These are phyloP conservation scores for Euphorbia celastroides DNA, from an alignment of 441 rosid genomes.

Conservation along the genomic window DNA sequence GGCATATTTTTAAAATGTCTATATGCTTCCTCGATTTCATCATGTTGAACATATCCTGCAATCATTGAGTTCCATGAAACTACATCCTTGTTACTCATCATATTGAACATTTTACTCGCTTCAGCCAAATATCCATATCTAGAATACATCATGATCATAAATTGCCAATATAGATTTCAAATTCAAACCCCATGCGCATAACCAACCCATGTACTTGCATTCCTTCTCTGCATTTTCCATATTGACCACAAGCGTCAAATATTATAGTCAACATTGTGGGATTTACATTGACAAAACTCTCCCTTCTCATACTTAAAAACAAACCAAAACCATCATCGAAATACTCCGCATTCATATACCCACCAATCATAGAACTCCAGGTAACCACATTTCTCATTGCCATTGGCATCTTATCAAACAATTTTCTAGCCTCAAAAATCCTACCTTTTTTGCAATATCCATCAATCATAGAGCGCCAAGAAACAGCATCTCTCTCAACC, in stretches of 20 bases:
- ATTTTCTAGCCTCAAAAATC: constrained; percentile 40
- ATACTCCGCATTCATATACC: constrained; percentile 51
- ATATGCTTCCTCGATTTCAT: constrained; percentile 42
- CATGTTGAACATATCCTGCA: constrained; percentile 43
- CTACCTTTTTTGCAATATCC: constrained; percentile 62
- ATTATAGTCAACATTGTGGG: constrained; percentile 49
- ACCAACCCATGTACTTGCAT: constrained; percentile 55
- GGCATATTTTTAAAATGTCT: constrained; percentile 56
- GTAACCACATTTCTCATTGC: constrained; percentile 57
- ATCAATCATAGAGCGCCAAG: constrained; percentile 67
- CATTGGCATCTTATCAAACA: constrained; percentile 52
- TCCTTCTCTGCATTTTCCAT: constrained; percentile 39
- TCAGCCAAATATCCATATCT: constrained; percentile 37
- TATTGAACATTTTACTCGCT: constrained; percentile 39
- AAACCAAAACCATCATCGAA: constrained; percentile 52
- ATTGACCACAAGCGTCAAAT: constrained; percentile 53
- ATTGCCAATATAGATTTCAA: too few relatives aligned
- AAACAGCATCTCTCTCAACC: constrained; percentile 53
- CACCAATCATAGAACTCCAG: constrained; percentile 79
- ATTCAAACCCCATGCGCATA: constrained; percentile 36
- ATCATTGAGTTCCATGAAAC: constrained; percentile 79
- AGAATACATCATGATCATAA: constrained; percentile 38
- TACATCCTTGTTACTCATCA: constrained; percentile 38
- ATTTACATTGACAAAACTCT: constrained; percentile 37
- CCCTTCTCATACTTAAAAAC: constrained; percentile 59